Conservation (phyloP, 495 filamentous ascomycete species). For the Penicillium paxilli region DNA sequence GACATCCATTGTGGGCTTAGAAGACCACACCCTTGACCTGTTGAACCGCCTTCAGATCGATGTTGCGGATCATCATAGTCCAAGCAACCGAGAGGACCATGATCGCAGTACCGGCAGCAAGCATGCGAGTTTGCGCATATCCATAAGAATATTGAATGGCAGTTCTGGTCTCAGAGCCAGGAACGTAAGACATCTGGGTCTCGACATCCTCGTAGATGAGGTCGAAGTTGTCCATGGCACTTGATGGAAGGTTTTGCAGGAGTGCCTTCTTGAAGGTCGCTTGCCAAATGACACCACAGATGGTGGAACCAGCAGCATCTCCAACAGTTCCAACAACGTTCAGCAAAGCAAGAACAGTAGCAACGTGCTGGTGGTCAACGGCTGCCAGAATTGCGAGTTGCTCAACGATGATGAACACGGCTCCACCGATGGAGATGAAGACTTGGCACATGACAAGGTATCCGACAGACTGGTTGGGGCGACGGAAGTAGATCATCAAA, state of each 20-base stretch:
- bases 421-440: conserved; percentile 64
- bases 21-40: conserved; percentile 19
- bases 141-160: conserved; percentile 57
- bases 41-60: conserved; percentile 53
- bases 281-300: conserved; percentile 65
- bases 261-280: conserved; percentile 55
- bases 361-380: conserved; percentile 61
- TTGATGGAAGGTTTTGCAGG: conserved; percentile 51
- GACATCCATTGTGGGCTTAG: too few relatives aligned
- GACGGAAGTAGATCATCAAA: conserved; percentile 65
- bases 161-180: conserved; percentile 43
- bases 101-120: conserved; percentile 45
- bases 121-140: conserved; percentile 53
- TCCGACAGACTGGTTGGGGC: conserved; percentile 52
- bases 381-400: conserved; percentile 68
- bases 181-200: conserved; percentile 48
- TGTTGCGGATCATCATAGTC: conserved; percentile 50
- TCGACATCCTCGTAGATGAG: conserved; percentile 51
- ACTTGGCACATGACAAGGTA: conserved; percentile 73
- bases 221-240: conserved; percentile 30
- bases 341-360: conserved; percentile 62
- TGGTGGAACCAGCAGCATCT: conserved; percentile 59
- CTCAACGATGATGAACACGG: conserved; percentile 57
- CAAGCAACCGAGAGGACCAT: conserved; percentile 42
- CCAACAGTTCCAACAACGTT: conserved; percentile 62